Evolutionary conservation across 768 basidiomycete genomes (phyloP).

Genomic region (Hydnum rufescens): DNA sequence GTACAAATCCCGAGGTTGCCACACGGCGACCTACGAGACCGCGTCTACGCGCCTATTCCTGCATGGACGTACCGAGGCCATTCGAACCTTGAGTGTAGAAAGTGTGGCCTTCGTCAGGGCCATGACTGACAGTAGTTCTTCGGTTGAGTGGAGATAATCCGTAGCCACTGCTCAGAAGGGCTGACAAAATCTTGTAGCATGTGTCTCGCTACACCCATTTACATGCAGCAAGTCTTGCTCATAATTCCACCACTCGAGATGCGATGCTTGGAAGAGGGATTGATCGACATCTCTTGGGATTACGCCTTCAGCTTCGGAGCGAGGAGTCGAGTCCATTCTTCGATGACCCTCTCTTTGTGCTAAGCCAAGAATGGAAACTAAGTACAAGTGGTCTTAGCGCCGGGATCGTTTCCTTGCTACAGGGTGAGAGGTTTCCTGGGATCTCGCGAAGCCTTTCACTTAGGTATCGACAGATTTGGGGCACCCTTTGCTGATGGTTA

Average conservation of each 20-base stretch:
- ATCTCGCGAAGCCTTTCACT: not conserved
- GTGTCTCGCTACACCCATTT: conserved; percentile 37
- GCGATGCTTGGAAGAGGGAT: conserved; percentile 69
- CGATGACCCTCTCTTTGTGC: conserved; percentile 53
- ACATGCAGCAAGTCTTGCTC: conserved; percentile 45
- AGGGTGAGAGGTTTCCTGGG: conserved; percentile 28
- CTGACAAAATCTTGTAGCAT: conserved; percentile 20
- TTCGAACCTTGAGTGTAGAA: conserved; percentile 54
- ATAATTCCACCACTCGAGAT: conserved; percentile 50
- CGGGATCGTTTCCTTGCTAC: conserved; percentile 78
- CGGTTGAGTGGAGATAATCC: conserved; percentile 21
- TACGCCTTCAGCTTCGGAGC: conserved; percentile 37
- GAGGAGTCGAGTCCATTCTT: conserved; percentile 46
- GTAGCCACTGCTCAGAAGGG: not conserved
- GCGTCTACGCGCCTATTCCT: conserved; percentile 73
- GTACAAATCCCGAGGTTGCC: conserved; percentile 53
- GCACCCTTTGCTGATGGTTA: conserved; percentile 68
- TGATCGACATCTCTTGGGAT: conserved; percentile 80
- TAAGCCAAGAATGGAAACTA: conserved; percentile 68
- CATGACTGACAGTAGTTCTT: conserved; percentile 36
- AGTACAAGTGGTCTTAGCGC: conserved; percentile 81
- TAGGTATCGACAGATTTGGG: conserved; percentile 39
- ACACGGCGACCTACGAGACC: conserved; percentile 87
- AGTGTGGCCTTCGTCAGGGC: conserved; percentile 58
- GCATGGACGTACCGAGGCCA: conserved; percentile 77